Conservation (phyloP, 164 flowering plant species). For the Chimonanthus salicifolius region DNA sequence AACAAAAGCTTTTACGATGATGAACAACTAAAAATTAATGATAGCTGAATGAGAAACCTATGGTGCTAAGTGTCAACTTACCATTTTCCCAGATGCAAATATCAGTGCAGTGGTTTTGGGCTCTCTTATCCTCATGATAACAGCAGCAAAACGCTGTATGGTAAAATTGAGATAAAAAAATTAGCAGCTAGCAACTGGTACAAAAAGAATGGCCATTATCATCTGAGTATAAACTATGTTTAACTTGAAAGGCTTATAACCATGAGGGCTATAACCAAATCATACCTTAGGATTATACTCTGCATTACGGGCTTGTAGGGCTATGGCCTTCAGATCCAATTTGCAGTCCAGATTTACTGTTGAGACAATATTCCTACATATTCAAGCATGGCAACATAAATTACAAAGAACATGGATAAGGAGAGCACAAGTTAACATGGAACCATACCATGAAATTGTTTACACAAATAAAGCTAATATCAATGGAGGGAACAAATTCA, state of each 20-base stretch:
- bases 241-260: background rate
- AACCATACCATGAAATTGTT: background rate
- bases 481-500: too few species aligned
- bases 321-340: constrained; percentile 79
- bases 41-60: background rate
- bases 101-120: constrained; percentile 90
- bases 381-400: background rate
- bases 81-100: constrained; percentile 96
- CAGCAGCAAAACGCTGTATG: constrained; percentile 91
- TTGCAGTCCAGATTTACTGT: constrained; percentile 93
- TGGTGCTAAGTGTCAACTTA: constrained; percentile 22
- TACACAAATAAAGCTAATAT: too few species aligned
- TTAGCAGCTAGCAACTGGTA: background rate
- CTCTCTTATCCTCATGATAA: constrained; percentile 87
- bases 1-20: too few species aligned
- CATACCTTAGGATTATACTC: constrained; percentile 91
- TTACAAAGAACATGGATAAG: background rate
- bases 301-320: constrained; percentile 85
- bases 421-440: background rate
- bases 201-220: background rate
- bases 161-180: background rate
- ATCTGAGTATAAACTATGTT: background rate
- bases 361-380: constrained; percentile 80
- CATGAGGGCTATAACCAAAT: background rate
- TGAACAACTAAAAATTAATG: too few species aligned